Evolutionary conservation across 495 filamentous ascomycete genomes (phyloP).

Genomic region (Geoglossum glabrum): DNA sequence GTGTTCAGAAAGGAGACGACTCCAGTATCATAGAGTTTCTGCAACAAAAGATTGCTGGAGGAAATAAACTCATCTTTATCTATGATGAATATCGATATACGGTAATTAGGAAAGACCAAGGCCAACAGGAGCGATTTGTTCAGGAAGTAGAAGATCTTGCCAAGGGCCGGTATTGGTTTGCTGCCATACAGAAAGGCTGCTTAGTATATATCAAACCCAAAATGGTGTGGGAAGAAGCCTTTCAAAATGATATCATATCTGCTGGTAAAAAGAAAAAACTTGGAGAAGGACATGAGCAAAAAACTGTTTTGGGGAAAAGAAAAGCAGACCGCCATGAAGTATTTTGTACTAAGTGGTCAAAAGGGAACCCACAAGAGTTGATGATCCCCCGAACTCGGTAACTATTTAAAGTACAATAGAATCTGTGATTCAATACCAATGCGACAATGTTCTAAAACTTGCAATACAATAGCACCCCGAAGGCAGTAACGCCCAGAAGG

Average conservation of each 20-base stretch:
- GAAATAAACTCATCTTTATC: not conserved
- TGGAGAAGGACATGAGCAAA: not conserved
- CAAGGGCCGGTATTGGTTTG: no score
- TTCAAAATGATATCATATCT: not conserved
- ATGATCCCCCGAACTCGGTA: not conserved
- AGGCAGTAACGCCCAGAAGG: not conserved
- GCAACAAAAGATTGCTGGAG: no score
- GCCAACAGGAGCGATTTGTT: not conserved
- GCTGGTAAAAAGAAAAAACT: not conserved
- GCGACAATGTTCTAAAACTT: not conserved
- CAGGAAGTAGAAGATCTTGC: no score
- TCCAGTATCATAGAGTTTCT: no score
- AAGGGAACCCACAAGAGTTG: not conserved
- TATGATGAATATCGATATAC: not conserved
- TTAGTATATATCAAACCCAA: no score
- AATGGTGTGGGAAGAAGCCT: not conserved
- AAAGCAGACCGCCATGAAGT: not conserved
- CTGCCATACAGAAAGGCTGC: no score
- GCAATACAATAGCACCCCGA: not conserved
- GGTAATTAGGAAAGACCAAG: not conserved
- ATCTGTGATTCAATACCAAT: not conserved
- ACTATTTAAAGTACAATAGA: not conserved
- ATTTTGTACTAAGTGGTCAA: not conserved
- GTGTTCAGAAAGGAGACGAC: no score
- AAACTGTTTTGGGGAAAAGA: not conserved